Conservation (phyloP, 768 basidiomycete genomes). For the Mycena indigotica region DNA sequence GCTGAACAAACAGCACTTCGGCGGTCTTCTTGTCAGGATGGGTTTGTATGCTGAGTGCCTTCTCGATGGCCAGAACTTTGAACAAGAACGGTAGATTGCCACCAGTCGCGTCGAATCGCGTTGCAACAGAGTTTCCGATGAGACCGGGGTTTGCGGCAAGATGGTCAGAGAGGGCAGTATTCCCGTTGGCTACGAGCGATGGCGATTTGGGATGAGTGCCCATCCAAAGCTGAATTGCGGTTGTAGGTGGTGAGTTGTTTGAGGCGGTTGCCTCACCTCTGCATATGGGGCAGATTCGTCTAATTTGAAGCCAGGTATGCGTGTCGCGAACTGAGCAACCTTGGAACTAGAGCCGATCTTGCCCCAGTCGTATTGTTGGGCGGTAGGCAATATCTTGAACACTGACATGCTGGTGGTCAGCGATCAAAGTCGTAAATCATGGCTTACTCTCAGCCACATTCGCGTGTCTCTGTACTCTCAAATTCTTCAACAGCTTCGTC, state of each 20-base stretch:
- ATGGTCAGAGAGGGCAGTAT: conserved; percentile 54
- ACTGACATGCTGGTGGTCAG: conserved; percentile 39
- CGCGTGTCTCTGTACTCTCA: conserved; percentile 70
- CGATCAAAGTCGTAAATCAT: conserved; percentile 24
- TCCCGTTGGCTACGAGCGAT: conserved; percentile 40
- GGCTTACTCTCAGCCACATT: conserved; percentile 64
- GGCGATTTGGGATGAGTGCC: conserved; percentile 85
- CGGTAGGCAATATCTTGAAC: conserved; percentile 82
- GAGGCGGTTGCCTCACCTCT: conserved; percentile 62
- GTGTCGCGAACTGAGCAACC: conserved; percentile 83
- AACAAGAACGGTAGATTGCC: conserved; percentile 89
- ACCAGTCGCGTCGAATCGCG: conserved; percentile 52
- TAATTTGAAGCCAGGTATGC: conserved; percentile 64
- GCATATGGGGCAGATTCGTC: conserved; percentile 83
- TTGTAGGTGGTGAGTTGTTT: not conserved
- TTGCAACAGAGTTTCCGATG: conserved; percentile 61
- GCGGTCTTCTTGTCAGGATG: conserved; percentile 89
- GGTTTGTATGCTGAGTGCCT: conserved; percentile 88
- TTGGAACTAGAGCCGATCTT: conserved; percentile 78
- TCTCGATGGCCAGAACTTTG: conserved; percentile 88
- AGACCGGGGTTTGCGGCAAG: conserved; percentile 68
- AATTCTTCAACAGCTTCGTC: conserved; percentile 55
- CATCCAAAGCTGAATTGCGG: conserved; percentile 86
- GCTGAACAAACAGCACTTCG: conserved; percentile 61
- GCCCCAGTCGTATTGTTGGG: conserved; percentile 95